Percentiles rank a stretch among this genome's conserved stretches.
Evolutionary conservation across 352 stramenopile species (phyloP).

Genomic region (Pythium plurisporium): DNA sequence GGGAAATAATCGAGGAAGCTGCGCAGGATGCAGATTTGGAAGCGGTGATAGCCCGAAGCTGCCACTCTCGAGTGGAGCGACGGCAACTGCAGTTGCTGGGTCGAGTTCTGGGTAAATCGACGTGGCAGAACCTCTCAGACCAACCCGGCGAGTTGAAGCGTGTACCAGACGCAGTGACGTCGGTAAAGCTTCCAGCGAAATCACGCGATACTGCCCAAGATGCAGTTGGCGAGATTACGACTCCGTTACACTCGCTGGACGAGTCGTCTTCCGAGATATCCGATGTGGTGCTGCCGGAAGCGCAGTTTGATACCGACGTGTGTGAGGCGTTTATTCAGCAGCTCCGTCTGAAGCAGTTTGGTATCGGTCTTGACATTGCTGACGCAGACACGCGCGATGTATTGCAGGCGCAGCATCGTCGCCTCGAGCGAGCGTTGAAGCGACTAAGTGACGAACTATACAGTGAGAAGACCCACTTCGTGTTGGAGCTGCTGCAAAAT

Average conservation of each 20-base stretch:
- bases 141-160: too few relatives aligned
- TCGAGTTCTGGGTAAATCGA: background rate
- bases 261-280: background rate
- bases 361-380: constrained; percentile 61
- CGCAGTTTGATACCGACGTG: background rate
- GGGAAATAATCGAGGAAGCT: constrained; percentile 30
- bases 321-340: constrained; percentile 57
- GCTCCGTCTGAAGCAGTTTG: constrained; percentile 72
- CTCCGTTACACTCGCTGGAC: too few relatives aligned
- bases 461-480: constrained; percentile 85
- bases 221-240: too few relatives aligned
- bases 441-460: constrained; percentile 84
- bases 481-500: constrained; percentile 87
- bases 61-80: constrained; percentile 2
- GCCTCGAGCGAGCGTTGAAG: constrained; percentile 79
- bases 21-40: background rate
- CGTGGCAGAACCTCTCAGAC: too few relatives aligned
- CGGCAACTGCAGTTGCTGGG: constrained; percentile 14
- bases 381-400: constrained; percentile 54
- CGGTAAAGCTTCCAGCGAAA: too few relatives aligned
- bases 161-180: too few relatives aligned
- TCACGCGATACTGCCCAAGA: too few relatives aligned
- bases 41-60: background rate
- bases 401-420: constrained; percentile 67
- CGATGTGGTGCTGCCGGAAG: too few relatives aligned